These are phyloP conservation scores for Aspergillus sp. DNA, from an alignment of 2,329 filamentous ascomycete genomes.

Conservation along the genomic window DNA sequence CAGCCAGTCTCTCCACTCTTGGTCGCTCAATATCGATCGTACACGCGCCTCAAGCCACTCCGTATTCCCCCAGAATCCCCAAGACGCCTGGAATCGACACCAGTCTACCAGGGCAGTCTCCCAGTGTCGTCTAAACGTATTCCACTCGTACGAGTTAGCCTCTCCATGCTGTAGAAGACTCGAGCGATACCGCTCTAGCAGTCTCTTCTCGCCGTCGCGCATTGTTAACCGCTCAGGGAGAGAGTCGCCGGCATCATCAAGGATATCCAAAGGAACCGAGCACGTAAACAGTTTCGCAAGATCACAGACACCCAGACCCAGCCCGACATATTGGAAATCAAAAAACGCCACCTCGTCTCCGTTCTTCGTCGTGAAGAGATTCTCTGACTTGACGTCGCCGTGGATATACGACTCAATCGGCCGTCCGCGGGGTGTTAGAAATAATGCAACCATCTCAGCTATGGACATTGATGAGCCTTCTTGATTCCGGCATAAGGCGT, in stretches of 20 bases:
- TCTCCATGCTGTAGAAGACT: conserved; percentile 12
- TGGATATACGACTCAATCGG: conserved; percentile 60
- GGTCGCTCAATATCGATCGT: conserved; percentile 49
- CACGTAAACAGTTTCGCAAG: conserved; percentile 68
- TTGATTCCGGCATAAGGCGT: conserved; percentile 45
- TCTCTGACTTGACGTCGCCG: conserved; percentile 69
- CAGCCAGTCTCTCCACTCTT: conserved; percentile 50
- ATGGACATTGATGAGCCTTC: conserved; percentile 33
- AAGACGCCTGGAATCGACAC: conserved; percentile 61
- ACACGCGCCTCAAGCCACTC: conserved; percentile 59
- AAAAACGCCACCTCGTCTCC: conserved; percentile 61
- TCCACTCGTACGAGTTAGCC: conserved; percentile 52
- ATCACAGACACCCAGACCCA: conserved; percentile 65
- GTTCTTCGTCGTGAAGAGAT: conserved; percentile 57
- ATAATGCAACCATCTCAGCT: conserved; percentile 54
- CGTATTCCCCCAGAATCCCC: conserved; percentile 63
- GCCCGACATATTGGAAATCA: conserved; percentile 68
- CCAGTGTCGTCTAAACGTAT: conserved; percentile 60
- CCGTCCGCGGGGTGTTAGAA: conserved; percentile 50
- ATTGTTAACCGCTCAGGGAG: conserved; percentile 48
- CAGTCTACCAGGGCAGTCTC: conserved; percentile 68
- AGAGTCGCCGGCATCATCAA: conserved; percentile 32
- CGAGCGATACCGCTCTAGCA: conserved; percentile 53
- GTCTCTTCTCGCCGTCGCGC: conserved; percentile 49
- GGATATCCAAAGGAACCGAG: conserved; percentile 58